Evolutionary conservation across 2,329 filamentous ascomycete species (phyloP).

Genomic region (Trichoderma sp.): DNA sequence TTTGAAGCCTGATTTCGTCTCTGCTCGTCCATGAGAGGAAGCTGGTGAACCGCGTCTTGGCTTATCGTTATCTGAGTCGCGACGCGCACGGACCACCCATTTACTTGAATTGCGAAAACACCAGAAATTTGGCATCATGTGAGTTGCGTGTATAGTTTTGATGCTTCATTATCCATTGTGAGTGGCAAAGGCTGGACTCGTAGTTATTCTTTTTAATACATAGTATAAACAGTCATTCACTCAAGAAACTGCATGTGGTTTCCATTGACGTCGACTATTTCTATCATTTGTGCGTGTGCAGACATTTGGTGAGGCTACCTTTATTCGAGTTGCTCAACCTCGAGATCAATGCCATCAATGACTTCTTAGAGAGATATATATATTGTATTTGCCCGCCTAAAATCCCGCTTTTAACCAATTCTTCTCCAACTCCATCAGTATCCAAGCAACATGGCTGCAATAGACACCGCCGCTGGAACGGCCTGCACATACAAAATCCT

Average conservation of each 20-base stretch:
- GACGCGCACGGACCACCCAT: slow-evolving; percentile 11
- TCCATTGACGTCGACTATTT: background rate
- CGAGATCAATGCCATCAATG: background rate
- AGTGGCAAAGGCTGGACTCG: background rate
- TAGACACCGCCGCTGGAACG: slow-evolving; percentile 27
- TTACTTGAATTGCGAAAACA: background rate
- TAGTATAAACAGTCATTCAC: background rate
- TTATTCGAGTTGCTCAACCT: background rate
- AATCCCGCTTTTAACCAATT: background rate
- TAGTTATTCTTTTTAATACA: too few species aligned
- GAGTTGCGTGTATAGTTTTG: background rate
- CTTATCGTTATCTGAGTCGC: background rate
- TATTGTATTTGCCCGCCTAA: background rate
- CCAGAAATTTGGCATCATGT: background rate
- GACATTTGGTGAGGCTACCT: background rate
- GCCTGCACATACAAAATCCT: slow-evolving; percentile 49
- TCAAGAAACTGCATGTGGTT: background rate
- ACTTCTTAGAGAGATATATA: background rate
- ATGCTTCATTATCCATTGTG: background rate
- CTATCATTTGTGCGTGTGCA: background rate
- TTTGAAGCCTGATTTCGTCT: background rate
- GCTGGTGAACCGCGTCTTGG: slow-evolving; percentile 3
- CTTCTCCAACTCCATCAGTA: background rate
- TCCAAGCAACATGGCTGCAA: slow-evolving; percentile 7
- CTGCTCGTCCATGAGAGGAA: background rate